These are phyloP conservation scores for Lotus japonicus DNA, from an alignment of 306 rosid species.

Conservation along the genomic window DNA sequence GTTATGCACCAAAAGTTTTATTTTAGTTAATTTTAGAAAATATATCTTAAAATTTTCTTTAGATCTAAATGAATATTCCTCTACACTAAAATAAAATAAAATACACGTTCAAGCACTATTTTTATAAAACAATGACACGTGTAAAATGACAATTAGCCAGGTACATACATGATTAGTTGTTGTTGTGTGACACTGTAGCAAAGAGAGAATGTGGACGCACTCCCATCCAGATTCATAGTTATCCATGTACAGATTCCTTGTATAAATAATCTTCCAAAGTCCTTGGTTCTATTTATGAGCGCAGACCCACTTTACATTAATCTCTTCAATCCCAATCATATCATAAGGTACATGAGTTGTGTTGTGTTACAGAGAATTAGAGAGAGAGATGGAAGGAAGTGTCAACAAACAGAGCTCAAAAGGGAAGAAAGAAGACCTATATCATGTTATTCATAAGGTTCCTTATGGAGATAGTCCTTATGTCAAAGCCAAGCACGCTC, in stretches of 20 bases:
- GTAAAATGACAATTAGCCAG: not conserved
- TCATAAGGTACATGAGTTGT: slow-evolving; percentile 8
- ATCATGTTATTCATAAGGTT: slow-evolving; percentile 79
- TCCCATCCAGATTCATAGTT: slow-evolving; percentile 25
- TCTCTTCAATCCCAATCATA: not conserved
- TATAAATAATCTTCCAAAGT: slow-evolving; percentile 18
- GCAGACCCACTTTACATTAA: not conserved
- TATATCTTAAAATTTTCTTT: too few species aligned
- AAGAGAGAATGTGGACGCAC: slow-evolving; percentile 17
- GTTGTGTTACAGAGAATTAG: too few species aligned
- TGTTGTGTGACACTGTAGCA: not conserved
- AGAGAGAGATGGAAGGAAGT: slow-evolving; percentile 33
- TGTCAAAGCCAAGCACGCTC: slow-evolving; percentile 93
- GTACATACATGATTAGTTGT: slow-evolving; percentile 2
- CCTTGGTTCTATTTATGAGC: not conserved
- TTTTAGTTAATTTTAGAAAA: too few species aligned
- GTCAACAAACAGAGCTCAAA: slow-evolving; percentile 8
- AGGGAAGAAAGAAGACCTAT: slow-evolving; percentile 58
- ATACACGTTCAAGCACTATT: not conserved
- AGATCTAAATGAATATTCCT: too few species aligned
- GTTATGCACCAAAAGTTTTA: too few species aligned
- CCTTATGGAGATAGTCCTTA: slow-evolving; percentile 82
- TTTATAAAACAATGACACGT: slow-evolving; percentile 15
- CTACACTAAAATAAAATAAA: not conserved
- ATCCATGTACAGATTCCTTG: slow-evolving; percentile 4